These are phyloP conservation scores for Maudiozyma barnettii DNA, from an alignment of 805 yeast species.

Conservation along the genomic window DNA sequence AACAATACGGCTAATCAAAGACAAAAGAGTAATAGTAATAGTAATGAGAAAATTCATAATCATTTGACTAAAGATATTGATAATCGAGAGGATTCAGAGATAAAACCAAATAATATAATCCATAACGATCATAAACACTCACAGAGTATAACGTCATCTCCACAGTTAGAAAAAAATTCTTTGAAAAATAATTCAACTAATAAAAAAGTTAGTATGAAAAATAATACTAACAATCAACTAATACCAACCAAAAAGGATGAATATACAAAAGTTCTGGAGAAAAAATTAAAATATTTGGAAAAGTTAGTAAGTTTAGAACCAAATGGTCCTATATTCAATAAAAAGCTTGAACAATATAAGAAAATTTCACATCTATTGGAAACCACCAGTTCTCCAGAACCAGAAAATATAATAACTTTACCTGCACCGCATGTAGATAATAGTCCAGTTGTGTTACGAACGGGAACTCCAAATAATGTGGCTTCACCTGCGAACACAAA, in stretches of 20 bases:
- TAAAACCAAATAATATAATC: too few relatives aligned
- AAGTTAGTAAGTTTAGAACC: slow-evolving; percentile 30
- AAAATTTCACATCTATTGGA: slow-evolving; percentile 31
- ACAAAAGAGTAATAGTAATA: neutral
- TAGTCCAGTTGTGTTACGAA: neutral
- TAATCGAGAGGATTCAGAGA: too few relatives aligned
- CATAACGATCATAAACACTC: too few relatives aligned
- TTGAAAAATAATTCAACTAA: neutral
- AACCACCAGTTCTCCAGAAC: slow-evolving; percentile 5
- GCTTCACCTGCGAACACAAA: neutral
- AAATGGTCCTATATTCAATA: slow-evolving; percentile 22
- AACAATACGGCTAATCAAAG: slow-evolving; percentile 1
- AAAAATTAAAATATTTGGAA: slow-evolving; percentile 44
- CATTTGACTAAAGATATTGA: too few relatives aligned
- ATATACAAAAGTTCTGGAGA: slow-evolving; percentile 48
- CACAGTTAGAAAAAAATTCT: too few relatives aligned
- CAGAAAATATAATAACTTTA: neutral
- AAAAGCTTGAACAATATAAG: slow-evolving; percentile 30
- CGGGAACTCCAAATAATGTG: neutral
- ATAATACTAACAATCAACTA: neutral
- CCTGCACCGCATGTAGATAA: neutral
- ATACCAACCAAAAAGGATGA: slow-evolving; percentile 35
- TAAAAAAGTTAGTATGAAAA: neutral
- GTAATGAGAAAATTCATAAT: too few relatives aligned
- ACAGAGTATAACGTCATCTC: too few relatives aligned